These are phyloP conservation scores for Ustilago crameri DNA, from an alignment of 1,284 basidiomycete species.

Conservation along the genomic window DNA sequence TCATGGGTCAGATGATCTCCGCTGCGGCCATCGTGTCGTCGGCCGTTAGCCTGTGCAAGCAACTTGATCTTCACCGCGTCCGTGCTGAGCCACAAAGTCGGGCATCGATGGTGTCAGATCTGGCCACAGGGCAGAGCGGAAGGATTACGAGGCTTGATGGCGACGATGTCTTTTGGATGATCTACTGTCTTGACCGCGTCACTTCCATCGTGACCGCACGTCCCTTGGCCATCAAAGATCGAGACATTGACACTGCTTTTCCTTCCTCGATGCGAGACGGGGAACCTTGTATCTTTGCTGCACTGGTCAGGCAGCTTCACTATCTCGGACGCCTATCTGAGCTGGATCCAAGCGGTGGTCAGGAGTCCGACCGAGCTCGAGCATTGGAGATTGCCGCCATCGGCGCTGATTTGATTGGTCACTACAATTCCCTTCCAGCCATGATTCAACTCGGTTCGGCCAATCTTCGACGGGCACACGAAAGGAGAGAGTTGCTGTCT, in stretches of 20 bases:
- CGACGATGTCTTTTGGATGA: slow-evolving; percentile 35
- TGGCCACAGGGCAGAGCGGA: neutral
- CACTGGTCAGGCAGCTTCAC: slow-evolving; percentile 43
- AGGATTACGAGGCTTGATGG: slow-evolving; percentile 7
- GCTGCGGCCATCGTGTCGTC: slow-evolving; percentile 31
- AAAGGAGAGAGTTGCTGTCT: slow-evolving; percentile 25
- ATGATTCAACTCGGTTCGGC: slow-evolving; percentile 20
- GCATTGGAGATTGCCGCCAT: slow-evolving; percentile 28
- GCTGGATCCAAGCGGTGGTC: slow-evolving; percentile 1
- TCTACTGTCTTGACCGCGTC: slow-evolving; percentile 44
- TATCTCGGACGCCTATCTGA: slow-evolving; percentile 33
- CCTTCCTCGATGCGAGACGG: slow-evolving; percentile 26
- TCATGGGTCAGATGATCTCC: slow-evolving; percentile 29
- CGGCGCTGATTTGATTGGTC: slow-evolving; percentile 26
- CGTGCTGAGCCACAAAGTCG: slow-evolving; percentile 6
- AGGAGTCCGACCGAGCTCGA: slow-evolving; percentile 14
- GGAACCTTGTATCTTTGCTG: slow-evolving; percentile 44
- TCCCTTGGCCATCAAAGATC: slow-evolving; percentile 39
- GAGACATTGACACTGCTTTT: slow-evolving; percentile 34
- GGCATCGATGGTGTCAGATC: slow-evolving; percentile 7
- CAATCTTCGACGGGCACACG: slow-evolving; percentile 26
- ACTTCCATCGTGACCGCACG: slow-evolving; percentile 31
- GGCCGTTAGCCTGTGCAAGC: slow-evolving; percentile 33
- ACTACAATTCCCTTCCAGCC: slow-evolving; percentile 38
- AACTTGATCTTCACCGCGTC: slow-evolving; percentile 38